A percentile compares a stretch with the other conserved stretches of the same genome.
Evolutionary conservation across 768 basidiomycete genomes (phyloP).

Genomic region (Serendipita sp.): DNA sequence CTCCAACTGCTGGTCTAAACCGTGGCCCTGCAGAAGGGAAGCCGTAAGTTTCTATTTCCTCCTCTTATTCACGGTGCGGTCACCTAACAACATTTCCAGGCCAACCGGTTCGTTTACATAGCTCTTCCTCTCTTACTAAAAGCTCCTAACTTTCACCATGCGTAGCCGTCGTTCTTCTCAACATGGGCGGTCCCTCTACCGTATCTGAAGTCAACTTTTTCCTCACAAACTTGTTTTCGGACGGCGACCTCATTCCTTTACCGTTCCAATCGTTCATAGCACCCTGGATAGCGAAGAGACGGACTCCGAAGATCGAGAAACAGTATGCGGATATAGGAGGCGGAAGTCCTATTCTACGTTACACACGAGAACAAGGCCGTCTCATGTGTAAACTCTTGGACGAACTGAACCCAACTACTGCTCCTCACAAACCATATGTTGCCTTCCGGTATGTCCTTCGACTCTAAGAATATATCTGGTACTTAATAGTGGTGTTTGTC

Average conservation of each 20-base stretch:
- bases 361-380: slow-evolving; percentile 77
- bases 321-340: slow-evolving; percentile 94
- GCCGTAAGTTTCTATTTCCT: neutral
- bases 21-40: neutral
- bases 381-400: slow-evolving; percentile 84
- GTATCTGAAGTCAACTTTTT: slow-evolving; percentile 88
- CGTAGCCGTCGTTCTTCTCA: slow-evolving; percentile 67
- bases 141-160: neutral
- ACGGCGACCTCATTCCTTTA: slow-evolving; percentile 83
- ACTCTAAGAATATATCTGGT: neutral
- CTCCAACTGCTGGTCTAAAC: neutral
- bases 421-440: slow-evolving; percentile 91
- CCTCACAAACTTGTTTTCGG: slow-evolving; percentile 80
- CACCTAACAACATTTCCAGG: neutral
- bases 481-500: neutral
- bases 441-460: slow-evolving; percentile 54
- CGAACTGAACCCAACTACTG: slow-evolving; percentile 83
- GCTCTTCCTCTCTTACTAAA: no score
- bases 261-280: slow-evolving; percentile 83
- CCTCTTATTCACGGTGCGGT: neutral
- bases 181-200: slow-evolving; percentile 96
- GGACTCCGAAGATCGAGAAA: slow-evolving; percentile 84
- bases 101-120: neutral
- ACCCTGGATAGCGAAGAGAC: slow-evolving; percentile 72
- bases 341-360: slow-evolving; percentile 86